Percentiles rank a stretch among this genome's conserved stretches.
These are phyloP conservation scores for Prunella vulgaris DNA, from an alignment of 257 asterid species.

Conservation along the genomic window DNA sequence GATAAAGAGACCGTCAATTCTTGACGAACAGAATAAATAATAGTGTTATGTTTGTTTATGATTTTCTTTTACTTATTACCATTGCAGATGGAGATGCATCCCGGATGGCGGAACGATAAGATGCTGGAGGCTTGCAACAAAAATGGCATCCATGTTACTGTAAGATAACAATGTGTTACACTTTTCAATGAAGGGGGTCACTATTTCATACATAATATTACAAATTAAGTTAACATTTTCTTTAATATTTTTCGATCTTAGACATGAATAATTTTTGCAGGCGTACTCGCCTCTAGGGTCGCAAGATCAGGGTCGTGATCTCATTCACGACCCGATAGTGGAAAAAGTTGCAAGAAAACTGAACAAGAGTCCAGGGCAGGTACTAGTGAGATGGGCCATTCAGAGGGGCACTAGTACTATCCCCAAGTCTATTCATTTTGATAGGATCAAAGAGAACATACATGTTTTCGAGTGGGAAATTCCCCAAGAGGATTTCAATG, in stretches of 20 bases:
- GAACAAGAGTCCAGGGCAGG: constrained; percentile 69
- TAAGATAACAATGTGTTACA: constrained; percentile 14
- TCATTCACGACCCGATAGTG: constrained; percentile 50
- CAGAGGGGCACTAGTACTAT: constrained; percentile 70
- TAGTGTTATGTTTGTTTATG: no score
- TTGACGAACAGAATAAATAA: no score
- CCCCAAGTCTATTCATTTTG: constrained; percentile 50
- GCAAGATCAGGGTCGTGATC: constrained; percentile 35
- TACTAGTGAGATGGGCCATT: constrained; percentile 68
- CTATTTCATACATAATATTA: neutral
- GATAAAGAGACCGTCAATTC: no score
- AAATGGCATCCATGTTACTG: constrained; percentile 53
- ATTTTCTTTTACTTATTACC: neutral
- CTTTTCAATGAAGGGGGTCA: no score
- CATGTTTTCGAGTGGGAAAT: constrained; percentile 56
- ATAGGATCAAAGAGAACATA: constrained; percentile 53
- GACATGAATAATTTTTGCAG: constrained; percentile 20
- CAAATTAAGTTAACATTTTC: no score
- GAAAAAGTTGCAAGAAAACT: constrained; percentile 44
- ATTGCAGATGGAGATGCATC: constrained; percentile 80
- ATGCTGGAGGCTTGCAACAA: constrained; percentile 64
- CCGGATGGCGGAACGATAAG: constrained; percentile 83
- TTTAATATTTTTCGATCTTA: no score
- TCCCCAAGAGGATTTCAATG: constrained; percentile 52
- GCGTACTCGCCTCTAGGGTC: constrained; percentile 75